phyloP scores from a whole-genome alignment of 768 basidiomycete genomes.

The Termitomyces sp. region DNA sequence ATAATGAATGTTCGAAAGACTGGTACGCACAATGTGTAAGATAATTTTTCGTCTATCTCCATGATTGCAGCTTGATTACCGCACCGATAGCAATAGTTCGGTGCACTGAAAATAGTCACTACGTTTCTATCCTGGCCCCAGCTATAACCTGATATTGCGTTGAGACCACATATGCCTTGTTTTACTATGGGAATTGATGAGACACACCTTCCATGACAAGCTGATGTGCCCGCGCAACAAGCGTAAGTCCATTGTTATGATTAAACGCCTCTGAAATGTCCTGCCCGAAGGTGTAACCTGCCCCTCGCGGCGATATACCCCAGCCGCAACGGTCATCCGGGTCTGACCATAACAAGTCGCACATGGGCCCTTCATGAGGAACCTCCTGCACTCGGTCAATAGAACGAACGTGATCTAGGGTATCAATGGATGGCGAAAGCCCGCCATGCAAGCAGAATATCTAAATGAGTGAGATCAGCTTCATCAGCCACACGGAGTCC shows the following conservation, averaged over 20 bases:
- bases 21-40: constrained; percentile 78
- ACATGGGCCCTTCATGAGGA: constrained; percentile 99
- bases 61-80: constrained; percentile 99
- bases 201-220: constrained; percentile 92
- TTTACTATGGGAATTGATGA: not conserved
- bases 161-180: not conserved
- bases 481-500: constrained; percentile 14
- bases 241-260: constrained; percentile 96
- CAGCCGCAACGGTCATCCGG: constrained; percentile 99
- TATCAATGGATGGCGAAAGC: constrained; percentile 97
- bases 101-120: constrained; percentile 98
- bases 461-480: constrained; percentile 34
- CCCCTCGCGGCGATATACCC: constrained; percentile 98
- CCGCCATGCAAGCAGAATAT: constrained; percentile 99
- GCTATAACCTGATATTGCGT: constrained; percentile 61
- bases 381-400: constrained; percentile 99
- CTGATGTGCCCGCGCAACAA: constrained; percentile 92
- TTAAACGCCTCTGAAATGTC: constrained; percentile 99
- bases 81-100: constrained; percentile 99
- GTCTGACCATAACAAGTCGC: constrained; percentile 98
- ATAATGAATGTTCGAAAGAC: not conserved
- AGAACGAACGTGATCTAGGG: constrained; percentile 96
- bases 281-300: constrained; percentile 98
- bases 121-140: constrained; percentile 99
- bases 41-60: constrained; percentile 99